Conservation (phyloP, 768 basidiomycete genomes). For the Suillus subaureus region DNA sequence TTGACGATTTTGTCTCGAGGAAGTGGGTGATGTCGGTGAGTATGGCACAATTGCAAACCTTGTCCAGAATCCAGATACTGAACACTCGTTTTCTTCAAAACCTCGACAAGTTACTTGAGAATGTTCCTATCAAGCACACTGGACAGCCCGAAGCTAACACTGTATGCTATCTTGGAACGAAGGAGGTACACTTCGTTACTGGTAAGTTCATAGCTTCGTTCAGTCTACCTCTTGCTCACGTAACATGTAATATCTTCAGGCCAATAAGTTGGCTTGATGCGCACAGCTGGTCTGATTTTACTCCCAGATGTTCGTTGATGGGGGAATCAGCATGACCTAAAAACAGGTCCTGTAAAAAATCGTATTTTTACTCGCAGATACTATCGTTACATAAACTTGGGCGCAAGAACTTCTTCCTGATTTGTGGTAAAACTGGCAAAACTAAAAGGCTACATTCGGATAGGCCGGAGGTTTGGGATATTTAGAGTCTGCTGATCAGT, state of each 20-base stretch:
- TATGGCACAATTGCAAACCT: background rate
- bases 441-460: background rate
- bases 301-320: no score
- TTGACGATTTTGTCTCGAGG: background rate
- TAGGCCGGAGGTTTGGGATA: background rate
- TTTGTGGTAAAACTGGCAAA: background rate
- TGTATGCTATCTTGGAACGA: slow-evolving; percentile 31
- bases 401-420: background rate
- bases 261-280: no score
- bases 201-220: background rate
- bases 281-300: no score
- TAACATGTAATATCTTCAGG: slow-evolving; percentile 5
- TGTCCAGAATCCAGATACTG: background rate
- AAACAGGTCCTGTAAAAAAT: background rate
- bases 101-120: background rate
- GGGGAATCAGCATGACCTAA: no score
- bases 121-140: slow-evolving; percentile 17
- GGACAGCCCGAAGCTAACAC: slow-evolving; percentile 32
- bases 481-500: background rate
- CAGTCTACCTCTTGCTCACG: background rate
- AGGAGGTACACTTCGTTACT: no score
- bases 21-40: background rate
- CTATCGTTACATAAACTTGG: background rate
- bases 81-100: background rate
- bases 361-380: background rate